Percentiles rank a stretch among this genome's conserved stretches.
phyloP scores from a whole-genome alignment of 768 basidiomycete genomes.

The Pleurotus citrinopileatus region DNA sequence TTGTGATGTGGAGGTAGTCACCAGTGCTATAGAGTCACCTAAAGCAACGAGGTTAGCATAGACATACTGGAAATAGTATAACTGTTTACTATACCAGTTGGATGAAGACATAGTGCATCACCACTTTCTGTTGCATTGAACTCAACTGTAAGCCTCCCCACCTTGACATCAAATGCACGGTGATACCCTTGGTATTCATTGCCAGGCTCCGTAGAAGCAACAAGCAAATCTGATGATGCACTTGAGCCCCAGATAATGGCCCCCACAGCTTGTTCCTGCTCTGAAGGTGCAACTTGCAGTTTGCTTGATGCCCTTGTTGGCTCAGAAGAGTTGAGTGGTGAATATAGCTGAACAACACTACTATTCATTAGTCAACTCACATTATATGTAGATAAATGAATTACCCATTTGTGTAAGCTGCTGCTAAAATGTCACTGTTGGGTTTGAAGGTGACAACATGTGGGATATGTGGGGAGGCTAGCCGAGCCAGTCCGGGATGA shows the following conservation, averaged over 20 bases:
- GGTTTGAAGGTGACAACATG: conserved; percentile 46
- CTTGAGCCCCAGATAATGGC: conserved; percentile 52
- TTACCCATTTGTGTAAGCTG: conserved; percentile 34
- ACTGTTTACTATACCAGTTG: conserved; percentile 33
- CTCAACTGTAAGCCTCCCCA: conserved; percentile 19
- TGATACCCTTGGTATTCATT: conserved; percentile 39
- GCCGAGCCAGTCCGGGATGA: neutral
- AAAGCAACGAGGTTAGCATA: neutral
- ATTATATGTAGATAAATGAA: neutral
- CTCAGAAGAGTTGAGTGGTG: no score
- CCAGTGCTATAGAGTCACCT: conserved; percentile 31
- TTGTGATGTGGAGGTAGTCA: conserved; percentile 24
- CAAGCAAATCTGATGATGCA: conserved; percentile 36
- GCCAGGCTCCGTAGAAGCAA: conserved; percentile 56
- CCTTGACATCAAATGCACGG: conserved; percentile 43
- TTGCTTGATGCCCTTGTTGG: no score
- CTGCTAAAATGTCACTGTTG: conserved; percentile 34
- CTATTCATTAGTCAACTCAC: conserved; percentile 1
- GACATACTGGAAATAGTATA: neutral
- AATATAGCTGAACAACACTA: conserved; percentile 23
- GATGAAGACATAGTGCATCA: conserved; percentile 46
- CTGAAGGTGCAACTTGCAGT: conserved; percentile 16
- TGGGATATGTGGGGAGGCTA: conserved; percentile 28
- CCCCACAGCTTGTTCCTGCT: conserved; percentile 32
- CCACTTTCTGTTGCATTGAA: conserved; percentile 52